Percentiles rank a stretch among this genome's conserved stretches.
phyloP scores from a whole-genome alignment of 179 eudicot species.

The Corrigiola litoralis region DNA sequence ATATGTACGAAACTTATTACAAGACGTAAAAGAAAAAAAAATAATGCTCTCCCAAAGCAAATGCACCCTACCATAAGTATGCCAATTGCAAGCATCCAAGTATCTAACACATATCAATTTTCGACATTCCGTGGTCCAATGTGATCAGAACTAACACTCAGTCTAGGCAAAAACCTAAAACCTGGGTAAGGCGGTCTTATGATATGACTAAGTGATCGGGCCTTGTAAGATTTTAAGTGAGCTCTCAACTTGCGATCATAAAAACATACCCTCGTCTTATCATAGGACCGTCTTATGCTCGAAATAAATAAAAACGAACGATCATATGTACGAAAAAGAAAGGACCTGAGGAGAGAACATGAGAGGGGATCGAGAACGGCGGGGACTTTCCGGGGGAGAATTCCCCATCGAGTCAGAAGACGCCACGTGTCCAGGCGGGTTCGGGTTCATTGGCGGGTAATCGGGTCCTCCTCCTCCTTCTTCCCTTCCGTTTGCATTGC shows the following conservation, averaged over 20 bases:
- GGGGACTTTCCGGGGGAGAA: slow-evolving; percentile 49
- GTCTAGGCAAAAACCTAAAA: too few relatives aligned
- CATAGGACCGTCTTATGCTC: not conserved
- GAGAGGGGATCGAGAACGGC: slow-evolving; percentile 48
- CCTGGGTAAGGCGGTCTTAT: too few relatives aligned
- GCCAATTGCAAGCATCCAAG: too few relatives aligned
- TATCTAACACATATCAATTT: too few relatives aligned
- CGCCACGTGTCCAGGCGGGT: slow-evolving; percentile 8
- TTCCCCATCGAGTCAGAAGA: slow-evolving; percentile 42
- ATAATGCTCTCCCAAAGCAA: too few relatives aligned
- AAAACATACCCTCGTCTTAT: not conserved
- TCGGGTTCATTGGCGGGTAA: slow-evolving; percentile 13
- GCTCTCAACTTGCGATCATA: too few relatives aligned
- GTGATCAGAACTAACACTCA: too few relatives aligned
- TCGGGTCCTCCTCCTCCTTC: slow-evolving; percentile 26
- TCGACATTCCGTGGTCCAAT: too few relatives aligned
- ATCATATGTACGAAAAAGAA: not conserved
- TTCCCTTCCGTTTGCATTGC: slow-evolving; percentile 49
- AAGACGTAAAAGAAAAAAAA: too few relatives aligned
- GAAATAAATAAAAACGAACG: not conserved
- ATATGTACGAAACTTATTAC: not conserved
- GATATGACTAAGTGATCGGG: too few relatives aligned
- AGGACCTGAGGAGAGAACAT: slow-evolving; percentile 56
- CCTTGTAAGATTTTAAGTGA: too few relatives aligned
- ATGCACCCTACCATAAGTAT: too few relatives aligned